These are phyloP conservation scores for Globisporangium echinulatum DNA, from an alignment of 352 stramenopile species.

Conservation along the genomic window DNA sequence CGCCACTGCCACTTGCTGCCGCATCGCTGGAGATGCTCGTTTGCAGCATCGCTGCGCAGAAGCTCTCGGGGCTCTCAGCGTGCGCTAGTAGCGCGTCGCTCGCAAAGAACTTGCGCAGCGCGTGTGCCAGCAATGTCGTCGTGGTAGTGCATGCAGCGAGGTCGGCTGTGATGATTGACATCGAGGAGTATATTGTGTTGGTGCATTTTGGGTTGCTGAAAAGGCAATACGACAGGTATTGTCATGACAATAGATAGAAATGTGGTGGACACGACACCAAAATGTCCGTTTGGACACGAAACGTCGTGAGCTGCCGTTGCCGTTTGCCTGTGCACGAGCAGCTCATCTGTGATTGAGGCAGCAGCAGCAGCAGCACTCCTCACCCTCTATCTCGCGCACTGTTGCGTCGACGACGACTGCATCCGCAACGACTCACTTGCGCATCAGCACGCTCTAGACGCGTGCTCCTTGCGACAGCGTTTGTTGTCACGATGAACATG, in stretches of 20 bases:
- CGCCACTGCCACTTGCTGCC: not conserved
- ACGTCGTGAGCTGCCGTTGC: not conserved
- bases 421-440: too few species aligned
- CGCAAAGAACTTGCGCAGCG: constrained; percentile 21
- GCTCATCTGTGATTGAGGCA: too few species aligned
- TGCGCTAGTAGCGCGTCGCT: constrained; percentile 17
- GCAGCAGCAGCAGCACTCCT: too few species aligned
- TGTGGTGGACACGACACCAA: too few species aligned
- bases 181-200: not conserved
- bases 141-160: not conserved
- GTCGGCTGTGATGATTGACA: not conserved
- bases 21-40: not conserved
- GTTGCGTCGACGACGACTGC: too few species aligned
- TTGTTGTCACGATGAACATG: constrained; percentile 32
- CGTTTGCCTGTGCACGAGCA: too few species aligned
- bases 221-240: too few species aligned
- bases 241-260: too few species aligned
- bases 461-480: constrained; percentile 4
- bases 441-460: too few species aligned
- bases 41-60: constrained; percentile 36
- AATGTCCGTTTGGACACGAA: too few species aligned
- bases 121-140: constrained; percentile 1
- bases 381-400: too few species aligned
- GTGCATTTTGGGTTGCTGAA: too few species aligned
- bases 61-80: constrained; percentile 27